These are phyloP conservation scores for Sporothrix inflata DNA, from an alignment of 2,329 filamentous ascomycete genomes.

Conservation along the genomic window DNA sequence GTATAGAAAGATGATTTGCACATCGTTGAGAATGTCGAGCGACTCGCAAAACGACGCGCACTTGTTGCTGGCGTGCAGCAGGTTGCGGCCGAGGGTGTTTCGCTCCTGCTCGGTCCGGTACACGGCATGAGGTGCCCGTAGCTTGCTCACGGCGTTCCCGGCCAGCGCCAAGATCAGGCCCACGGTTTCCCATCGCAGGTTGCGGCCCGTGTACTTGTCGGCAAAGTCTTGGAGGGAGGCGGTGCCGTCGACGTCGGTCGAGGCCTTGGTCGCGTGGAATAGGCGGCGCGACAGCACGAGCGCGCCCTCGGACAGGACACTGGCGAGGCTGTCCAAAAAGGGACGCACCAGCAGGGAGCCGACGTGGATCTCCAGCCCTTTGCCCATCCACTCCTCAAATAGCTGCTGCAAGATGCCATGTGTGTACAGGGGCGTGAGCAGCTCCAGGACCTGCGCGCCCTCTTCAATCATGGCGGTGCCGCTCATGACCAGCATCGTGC, in stretches of 20 bases:
- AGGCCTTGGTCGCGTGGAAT: constrained; percentile 20
- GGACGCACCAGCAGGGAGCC: constrained; percentile 24
- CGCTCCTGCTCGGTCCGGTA: constrained; percentile 26
- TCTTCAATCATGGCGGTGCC: constrained; percentile 27
- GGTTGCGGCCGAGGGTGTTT: constrained; percentile 20
- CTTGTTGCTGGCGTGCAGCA: constrained; percentile 25
- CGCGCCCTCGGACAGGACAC: constrained; percentile 2
- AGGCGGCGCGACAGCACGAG: constrained; percentile 21
- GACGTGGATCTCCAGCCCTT: constrained; percentile 25
- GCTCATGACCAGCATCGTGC: constrained; percentile 26
- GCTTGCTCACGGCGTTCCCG: constrained; percentile 26
- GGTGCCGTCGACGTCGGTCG: constrained; percentile 6
- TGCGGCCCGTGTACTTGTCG: constrained; percentile 23
- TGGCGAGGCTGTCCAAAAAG: constrained; percentile 20
- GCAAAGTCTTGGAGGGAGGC: constrained; percentile 23
- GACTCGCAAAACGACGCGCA: constrained; percentile 28
- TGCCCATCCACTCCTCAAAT: constrained; percentile 27
- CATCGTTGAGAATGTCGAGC: constrained; percentile 27
- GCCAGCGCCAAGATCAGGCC: constrained; percentile 24
- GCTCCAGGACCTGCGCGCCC: constrained; percentile 22
- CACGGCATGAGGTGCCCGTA: constrained; percentile 19
- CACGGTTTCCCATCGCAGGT: constrained; percentile 27
- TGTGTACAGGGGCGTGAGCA: constrained; percentile 18
- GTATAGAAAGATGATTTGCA: constrained; percentile 29
- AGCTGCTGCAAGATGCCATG: constrained; percentile 23